Conservation (phyloP, 2,329 filamentous ascomycete species). For the Eurotiales sp. region DNA sequence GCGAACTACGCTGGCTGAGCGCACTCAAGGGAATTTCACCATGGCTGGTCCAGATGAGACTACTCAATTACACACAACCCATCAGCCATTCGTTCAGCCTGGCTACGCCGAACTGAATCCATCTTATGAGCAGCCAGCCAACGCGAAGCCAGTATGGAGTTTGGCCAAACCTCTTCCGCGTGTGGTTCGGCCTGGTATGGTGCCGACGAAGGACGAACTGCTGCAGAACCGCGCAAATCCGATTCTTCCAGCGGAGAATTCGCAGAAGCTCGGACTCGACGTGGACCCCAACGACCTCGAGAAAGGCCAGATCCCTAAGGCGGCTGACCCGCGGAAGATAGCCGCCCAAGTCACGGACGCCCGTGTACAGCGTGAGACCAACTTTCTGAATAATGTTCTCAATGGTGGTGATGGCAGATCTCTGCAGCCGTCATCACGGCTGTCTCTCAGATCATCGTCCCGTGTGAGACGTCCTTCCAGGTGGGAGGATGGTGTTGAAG, state of each 20-base stretch:
- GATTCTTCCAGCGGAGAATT: constrained; percentile 30
- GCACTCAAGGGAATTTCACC: constrained; percentile 29
- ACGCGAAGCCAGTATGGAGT: constrained; percentile 51
- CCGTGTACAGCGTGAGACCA: constrained; percentile 38
- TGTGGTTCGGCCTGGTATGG: constrained; percentile 53
- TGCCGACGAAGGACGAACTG: constrained; percentile 42
- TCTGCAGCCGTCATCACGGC: constrained; percentile 14
- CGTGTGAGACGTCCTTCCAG: constrained; percentile 19
- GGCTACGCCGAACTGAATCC: constrained; percentile 53
- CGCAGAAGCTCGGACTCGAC: constrained; percentile 31
- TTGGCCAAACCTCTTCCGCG: constrained; percentile 53
- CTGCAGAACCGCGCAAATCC: constrained; percentile 28
- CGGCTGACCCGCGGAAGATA: constrained; percentile 36
- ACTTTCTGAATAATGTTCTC: constrained; percentile 34
- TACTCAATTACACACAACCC: constrained; percentile 27
- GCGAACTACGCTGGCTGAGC: constrained; percentile 24
- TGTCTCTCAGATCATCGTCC: constrained; percentile 24
- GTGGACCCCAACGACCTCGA: constrained; percentile 43
- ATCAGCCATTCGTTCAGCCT: constrained; percentile 50
- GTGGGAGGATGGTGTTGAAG: constrained; percentile 18
- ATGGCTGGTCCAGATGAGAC: constrained; percentile 31
- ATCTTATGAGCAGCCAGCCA: constrained; percentile 50
- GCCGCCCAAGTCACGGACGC: constrained; percentile 45
- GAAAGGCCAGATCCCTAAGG: constrained; percentile 39
- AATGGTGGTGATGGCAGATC: constrained; percentile 26